These are phyloP conservation scores for Ceratobasidium papillatum DNA, from an alignment of 1,284 basidiomycete species.

Conservation along the genomic window DNA sequence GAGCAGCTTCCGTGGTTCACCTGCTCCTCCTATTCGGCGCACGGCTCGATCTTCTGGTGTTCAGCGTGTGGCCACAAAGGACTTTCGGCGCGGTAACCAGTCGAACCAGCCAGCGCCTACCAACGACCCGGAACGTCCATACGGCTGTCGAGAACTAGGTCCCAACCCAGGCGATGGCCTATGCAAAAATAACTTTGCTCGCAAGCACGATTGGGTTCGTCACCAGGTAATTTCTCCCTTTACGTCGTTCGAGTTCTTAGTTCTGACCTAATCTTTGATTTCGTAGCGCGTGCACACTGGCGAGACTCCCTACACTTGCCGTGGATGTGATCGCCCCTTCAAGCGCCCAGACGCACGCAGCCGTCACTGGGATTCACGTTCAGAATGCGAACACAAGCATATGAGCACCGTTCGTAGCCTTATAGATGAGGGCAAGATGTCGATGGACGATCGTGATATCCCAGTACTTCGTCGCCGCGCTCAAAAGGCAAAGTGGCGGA, in stretches of 20 bases:
- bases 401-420: background rate
- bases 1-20: slow-evolving; percentile 8
- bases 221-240: slow-evolving; percentile 19
- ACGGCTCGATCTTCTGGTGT: slow-evolving; percentile 14
- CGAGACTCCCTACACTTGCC: slow-evolving; percentile 28
- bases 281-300: slow-evolving; percentile 29
- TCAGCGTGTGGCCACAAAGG: background rate
- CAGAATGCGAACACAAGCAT: slow-evolving; percentile 19
- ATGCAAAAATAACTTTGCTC: slow-evolving; percentile 27
- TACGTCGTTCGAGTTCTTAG: background rate
- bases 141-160: slow-evolving; percentile 28
- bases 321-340: slow-evolving; percentile 2
- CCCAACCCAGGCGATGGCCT: slow-evolving; percentile 2
- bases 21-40: background rate
- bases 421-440: slow-evolving; percentile 2
- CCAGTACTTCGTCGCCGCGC: slow-evolving; percentile 29
- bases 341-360: slow-evolving; percentile 31
- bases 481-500: slow-evolving; percentile 20
- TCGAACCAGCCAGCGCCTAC: slow-evolving; percentile 5
- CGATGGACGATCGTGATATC: slow-evolving; percentile 14
- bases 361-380: slow-evolving; percentile 34
- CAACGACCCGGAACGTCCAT: slow-evolving; percentile 17
- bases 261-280: background rate
- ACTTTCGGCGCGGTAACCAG: background rate
- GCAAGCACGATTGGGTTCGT: slow-evolving; percentile 36